Evolutionary conservation across 208 protist species (phyloP).

Genomic region (Crithidia fasciculata): DNA sequence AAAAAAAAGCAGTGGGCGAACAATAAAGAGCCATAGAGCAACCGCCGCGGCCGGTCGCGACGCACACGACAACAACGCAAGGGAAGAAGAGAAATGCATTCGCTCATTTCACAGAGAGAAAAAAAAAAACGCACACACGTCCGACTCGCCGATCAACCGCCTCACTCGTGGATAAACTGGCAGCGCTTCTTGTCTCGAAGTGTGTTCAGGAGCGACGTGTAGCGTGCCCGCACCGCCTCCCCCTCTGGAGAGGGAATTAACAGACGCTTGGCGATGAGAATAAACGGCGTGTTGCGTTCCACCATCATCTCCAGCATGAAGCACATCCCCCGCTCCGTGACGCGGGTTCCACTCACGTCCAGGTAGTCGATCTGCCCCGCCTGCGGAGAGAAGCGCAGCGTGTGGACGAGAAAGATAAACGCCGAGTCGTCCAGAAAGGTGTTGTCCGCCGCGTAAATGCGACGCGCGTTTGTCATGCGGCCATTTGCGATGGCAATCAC

Average conservation of each 20-base stretch:
- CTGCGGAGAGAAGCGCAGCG: constrained; percentile 82
- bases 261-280: constrained; percentile 63
- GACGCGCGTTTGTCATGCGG: constrained; percentile 63
- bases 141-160: not conserved
- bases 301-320: constrained; percentile 85
- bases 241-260: constrained; percentile 30
- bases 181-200: constrained; percentile 37
- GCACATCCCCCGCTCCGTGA: constrained; percentile 78
- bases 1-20: not conserved
- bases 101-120: not conserved
- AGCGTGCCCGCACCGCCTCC: constrained; percentile 27
- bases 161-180: constrained; percentile 31
- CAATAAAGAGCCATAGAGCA: not conserved
- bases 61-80: not conserved
- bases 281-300: constrained; percentile 70
- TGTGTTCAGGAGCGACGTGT: constrained; percentile 25
- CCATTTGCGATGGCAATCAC: constrained; percentile 80
- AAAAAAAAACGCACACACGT: not conserved
- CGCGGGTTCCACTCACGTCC: constrained; percentile 80
- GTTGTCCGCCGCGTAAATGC: constrained; percentile 66
- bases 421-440: constrained; percentile 62
- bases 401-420: constrained; percentile 81
- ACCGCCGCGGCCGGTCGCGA: too few relatives aligned
- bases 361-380: constrained; percentile 70
- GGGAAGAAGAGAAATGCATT: not conserved